Conservation (phyloP, 1,284 basidiomycete genomes). For the Violaceomyces palustris region DNA sequence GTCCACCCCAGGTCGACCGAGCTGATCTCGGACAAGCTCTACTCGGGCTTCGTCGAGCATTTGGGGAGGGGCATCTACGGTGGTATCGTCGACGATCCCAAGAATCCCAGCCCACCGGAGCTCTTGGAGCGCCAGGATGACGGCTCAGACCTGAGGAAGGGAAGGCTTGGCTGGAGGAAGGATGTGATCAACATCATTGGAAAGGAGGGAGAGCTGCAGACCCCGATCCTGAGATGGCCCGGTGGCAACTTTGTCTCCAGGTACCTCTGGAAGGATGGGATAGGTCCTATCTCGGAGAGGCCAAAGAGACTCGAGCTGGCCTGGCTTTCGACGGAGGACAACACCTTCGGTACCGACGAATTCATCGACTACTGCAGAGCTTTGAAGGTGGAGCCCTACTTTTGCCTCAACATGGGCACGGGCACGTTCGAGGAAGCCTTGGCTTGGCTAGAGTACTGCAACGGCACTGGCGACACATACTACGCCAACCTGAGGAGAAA, state of each 20-base stretch:
- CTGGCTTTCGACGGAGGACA: constrained; percentile 64
- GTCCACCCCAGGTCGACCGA: constrained; percentile 7
- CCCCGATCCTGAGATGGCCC: constrained; percentile 64
- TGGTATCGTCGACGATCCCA: constrained; percentile 59
- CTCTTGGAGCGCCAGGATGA: constrained; percentile 41
- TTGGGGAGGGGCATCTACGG: constrained; percentile 62
- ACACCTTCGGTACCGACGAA: constrained; percentile 64
- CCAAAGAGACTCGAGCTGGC: constrained; percentile 64
- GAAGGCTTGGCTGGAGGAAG: constrained; percentile 58
- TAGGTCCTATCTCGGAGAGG: constrained; percentile 60
- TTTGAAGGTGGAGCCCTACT: constrained; percentile 59
- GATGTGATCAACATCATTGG: constrained; percentile 60
- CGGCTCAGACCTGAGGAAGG: constrained; percentile 38
- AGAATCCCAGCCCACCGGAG: constrained; percentile 49
- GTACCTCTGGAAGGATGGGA: constrained; percentile 66
- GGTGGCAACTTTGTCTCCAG: constrained; percentile 60
- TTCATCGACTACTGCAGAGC: constrained; percentile 58
- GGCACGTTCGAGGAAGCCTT: constrained; percentile 63
- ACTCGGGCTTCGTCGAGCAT: constrained; percentile 38
- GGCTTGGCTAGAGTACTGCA: constrained; percentile 67
- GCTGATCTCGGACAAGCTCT: constrained; percentile 24
- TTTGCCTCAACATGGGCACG: constrained; percentile 66
- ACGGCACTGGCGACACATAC: constrained; percentile 58
- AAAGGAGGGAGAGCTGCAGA: constrained; percentile 56
- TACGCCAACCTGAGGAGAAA: constrained; percentile 63